A percentile compares a stretch with the other conserved stretches of the same genome.
These are phyloP conservation scores for Pseudogymnoascus destructans DNA, from an alignment of 2,329 filamentous ascomycete species.

Conservation along the genomic window DNA sequence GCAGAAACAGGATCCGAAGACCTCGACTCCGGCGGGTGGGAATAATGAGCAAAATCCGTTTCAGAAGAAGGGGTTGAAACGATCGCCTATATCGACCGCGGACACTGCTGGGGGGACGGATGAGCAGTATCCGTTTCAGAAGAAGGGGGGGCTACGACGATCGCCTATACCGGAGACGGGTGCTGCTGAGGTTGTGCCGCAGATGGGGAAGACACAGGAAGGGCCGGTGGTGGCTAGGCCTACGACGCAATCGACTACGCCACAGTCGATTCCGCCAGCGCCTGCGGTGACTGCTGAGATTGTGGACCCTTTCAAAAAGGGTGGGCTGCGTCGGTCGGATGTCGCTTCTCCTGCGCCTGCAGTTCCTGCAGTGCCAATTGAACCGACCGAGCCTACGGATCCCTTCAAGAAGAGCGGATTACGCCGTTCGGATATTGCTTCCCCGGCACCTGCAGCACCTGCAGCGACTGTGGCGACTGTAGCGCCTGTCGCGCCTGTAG, in stretches of 20 bases:
- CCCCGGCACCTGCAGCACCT: not conserved
- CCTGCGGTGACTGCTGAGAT: not conserved
- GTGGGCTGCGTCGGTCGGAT: not conserved
- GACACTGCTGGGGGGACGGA: not conserved
- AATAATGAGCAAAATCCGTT: not conserved
- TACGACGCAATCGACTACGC: not conserved
- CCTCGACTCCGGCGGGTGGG: not conserved
- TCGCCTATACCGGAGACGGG: conserved; percentile 1
- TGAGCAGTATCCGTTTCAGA: not conserved
- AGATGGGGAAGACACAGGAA: not conserved
- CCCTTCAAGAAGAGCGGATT: conserved; percentile 23
- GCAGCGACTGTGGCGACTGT: too few species aligned
- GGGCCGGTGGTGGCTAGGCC: not conserved
- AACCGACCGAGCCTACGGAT: conserved; percentile 15
- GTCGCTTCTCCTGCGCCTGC: not conserved
- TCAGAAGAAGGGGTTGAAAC: not conserved
- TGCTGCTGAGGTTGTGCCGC: not conserved
- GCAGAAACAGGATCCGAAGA: not conserved
- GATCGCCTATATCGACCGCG: conserved; percentile 8
- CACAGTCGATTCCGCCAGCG: not conserved
- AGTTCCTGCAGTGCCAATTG: not conserved
- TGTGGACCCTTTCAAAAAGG: not conserved
- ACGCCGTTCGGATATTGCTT: conserved; percentile 18
- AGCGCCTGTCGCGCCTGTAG: not conserved
- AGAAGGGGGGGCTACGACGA: conserved; percentile 7